phyloP scores from a whole-genome alignment of 2,329 filamentous ascomycete genomes.

The Penicillium sp. region DNA sequence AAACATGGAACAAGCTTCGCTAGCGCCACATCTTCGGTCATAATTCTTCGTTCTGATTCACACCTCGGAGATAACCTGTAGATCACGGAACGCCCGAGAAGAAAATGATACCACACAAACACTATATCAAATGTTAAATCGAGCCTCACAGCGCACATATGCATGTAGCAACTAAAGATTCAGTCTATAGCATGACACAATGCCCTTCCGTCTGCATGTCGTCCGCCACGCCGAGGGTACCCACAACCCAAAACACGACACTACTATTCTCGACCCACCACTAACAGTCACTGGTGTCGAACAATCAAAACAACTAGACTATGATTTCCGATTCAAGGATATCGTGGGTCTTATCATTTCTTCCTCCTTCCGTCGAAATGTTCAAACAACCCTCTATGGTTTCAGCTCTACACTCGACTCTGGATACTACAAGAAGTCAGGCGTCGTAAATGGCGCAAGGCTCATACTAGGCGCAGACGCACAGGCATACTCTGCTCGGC shows the following conservation, averaged over 20 bases:
- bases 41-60: too few relatives aligned
- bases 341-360: constrained; percentile 13
- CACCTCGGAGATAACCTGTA: too few relatives aligned
- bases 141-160: too few relatives aligned
- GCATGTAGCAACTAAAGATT: too few relatives aligned
- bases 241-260: constrained; percentile 16
- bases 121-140: too few relatives aligned
- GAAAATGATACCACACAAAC: too few relatives aligned
- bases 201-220: constrained; percentile 10
- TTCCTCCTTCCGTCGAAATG: constrained; percentile 14
- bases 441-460: constrained; percentile 1
- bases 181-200: too few relatives aligned
- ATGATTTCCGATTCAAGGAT: constrained; percentile 7
- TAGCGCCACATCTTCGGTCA: too few relatives aligned
- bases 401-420: constrained; percentile 11
- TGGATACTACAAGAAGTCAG: constrained; percentile 5
- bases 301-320: constrained; percentile 8
- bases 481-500: constrained; percentile 13
- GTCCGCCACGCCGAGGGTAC: constrained; percentile 16
- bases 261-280: constrained; percentile 12
- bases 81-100: too few relatives aligned
- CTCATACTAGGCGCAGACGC: constrained; percentile 9
- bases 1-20: too few relatives aligned
- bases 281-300: constrained; percentile 13
- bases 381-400: constrained; percentile 14